These are phyloP conservation scores for Candida suzukii DNA, from an alignment of 805 yeast genomes.

Conservation along the genomic window DNA sequence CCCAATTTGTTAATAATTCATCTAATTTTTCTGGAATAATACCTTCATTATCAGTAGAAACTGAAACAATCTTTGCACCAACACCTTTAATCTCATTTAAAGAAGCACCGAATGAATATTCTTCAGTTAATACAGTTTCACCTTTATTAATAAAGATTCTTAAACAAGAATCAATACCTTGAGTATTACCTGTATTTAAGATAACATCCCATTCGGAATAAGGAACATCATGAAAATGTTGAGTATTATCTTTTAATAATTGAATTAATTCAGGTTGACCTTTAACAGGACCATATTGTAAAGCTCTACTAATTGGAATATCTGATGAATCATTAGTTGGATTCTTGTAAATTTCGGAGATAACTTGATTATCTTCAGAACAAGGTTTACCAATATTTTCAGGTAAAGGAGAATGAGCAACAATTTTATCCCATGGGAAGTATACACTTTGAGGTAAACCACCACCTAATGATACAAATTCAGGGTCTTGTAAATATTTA, in stretches of 20 bases:
- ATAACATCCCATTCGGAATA: slow-evolving; percentile 65
- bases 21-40: slow-evolving; percentile 44
- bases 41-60: slow-evolving; percentile 52
- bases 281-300: slow-evolving; percentile 76
- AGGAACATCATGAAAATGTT: slow-evolving; percentile 31
- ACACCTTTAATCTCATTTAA: slow-evolving; percentile 52
- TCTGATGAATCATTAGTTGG: slow-evolving; percentile 35
- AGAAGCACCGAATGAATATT: slow-evolving; percentile 59
- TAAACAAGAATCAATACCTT: slow-evolving; percentile 73
- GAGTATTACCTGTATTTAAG: slow-evolving; percentile 72
- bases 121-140: slow-evolving; percentile 60
- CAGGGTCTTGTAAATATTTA: slow-evolving; percentile 59
- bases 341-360: slow-evolving; percentile 23
- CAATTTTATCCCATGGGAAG: slow-evolving; percentile 73
- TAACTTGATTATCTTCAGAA: slow-evolving; percentile 20
- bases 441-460: slow-evolving; percentile 80
- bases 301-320: slow-evolving; percentile 60
- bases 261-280: slow-evolving; percentile 61
- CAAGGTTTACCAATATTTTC: slow-evolving; percentile 63
- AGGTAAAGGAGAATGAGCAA: slow-evolving; percentile 57
- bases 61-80: slow-evolving; percentile 52
- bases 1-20: slow-evolving; percentile 47
- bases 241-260: slow-evolving; percentile 65
- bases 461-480: slow-evolving; percentile 77
- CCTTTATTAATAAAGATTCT: slow-evolving; percentile 42